Conservation (phyloP, 257 asterid species). For the Leonotis leonurus region DNA sequence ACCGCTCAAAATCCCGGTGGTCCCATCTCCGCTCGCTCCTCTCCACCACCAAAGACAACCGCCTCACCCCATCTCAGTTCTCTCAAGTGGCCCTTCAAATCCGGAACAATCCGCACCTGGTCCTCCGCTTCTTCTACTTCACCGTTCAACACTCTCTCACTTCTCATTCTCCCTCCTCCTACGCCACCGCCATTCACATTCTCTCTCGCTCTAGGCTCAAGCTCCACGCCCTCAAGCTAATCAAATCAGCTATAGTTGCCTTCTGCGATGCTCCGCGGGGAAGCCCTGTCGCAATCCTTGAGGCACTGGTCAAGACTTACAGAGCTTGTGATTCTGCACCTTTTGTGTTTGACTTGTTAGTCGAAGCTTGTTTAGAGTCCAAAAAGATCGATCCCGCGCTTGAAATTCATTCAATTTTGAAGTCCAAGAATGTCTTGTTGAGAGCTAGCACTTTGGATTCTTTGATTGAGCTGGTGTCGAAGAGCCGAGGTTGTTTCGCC, state of each 20-base stretch:
- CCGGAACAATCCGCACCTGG: slow-evolving; percentile 68
- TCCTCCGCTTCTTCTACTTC: slow-evolving; percentile 58
- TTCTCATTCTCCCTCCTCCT: slow-evolving; percentile 58
- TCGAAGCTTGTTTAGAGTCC: slow-evolving; percentile 61
- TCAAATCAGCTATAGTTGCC: slow-evolving; percentile 47
- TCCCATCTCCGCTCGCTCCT: slow-evolving; percentile 63
- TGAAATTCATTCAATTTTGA: slow-evolving; percentile 42
- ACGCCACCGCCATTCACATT: slow-evolving; percentile 62
- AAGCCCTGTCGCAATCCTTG: slow-evolving; percentile 37
- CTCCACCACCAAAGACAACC: slow-evolving; percentile 24
- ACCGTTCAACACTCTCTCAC: slow-evolving; percentile 60
- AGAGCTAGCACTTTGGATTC: slow-evolving; percentile 44
- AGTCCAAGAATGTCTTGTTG: slow-evolving; percentile 43
- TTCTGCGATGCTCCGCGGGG: slow-evolving; percentile 32
- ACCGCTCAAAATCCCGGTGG: slow-evolving; percentile 93
- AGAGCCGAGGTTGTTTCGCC: slow-evolving; percentile 49
- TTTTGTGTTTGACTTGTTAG: slow-evolving; percentile 71
- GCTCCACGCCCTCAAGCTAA: slow-evolving; percentile 38
- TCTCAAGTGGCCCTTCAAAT: slow-evolving; percentile 51
- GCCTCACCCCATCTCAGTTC: slow-evolving; percentile 57
- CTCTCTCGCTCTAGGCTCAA: slow-evolving; percentile 68
- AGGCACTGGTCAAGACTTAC: slow-evolving; percentile 54
- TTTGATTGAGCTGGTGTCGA: slow-evolving; percentile 59
- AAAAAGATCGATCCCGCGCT: slow-evolving; percentile 55
- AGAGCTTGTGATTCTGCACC: slow-evolving; percentile 82